phyloP scores from a whole-genome alignment of 495 filamentous ascomycete genomes.

The Staphylotrichum longicolle region DNA sequence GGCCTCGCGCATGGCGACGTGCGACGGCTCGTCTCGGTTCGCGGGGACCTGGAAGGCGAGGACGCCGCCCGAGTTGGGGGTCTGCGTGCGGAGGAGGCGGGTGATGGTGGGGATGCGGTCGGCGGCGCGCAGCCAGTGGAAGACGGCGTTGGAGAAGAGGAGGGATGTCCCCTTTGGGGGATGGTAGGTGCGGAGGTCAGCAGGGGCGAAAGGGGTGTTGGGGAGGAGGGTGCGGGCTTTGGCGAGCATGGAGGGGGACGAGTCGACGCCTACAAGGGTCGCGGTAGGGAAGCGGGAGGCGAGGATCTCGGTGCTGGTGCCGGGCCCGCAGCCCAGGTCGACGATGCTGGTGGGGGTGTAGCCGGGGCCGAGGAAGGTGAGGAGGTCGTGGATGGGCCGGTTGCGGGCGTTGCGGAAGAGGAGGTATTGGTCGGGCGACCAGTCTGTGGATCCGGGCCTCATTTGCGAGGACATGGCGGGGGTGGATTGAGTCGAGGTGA shows the following conservation, averaged over 20 bases:
- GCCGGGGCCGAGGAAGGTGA: constrained; percentile 15
- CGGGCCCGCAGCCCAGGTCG: constrained; percentile 58
- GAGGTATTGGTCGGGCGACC: constrained; percentile 22
- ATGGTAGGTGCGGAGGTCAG: constrained; percentile 41
- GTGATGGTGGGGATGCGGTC: constrained; percentile 45
- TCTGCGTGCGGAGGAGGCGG: constrained; percentile 39
- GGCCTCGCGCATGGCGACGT: constrained; percentile 47
- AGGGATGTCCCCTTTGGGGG: constrained; percentile 41
- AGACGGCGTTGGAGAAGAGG: constrained; percentile 55
- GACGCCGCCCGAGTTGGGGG: constrained; percentile 39
- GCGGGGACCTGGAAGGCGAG: constrained; percentile 57
- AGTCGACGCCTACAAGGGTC: constrained; percentile 51
- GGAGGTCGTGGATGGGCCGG: constrained; percentile 21
- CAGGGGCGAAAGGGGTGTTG: constrained; percentile 37
- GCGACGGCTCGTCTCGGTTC: constrained; percentile 49
- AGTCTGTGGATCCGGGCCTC: constrained; percentile 22
- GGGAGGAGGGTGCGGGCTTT: constrained; percentile 42
- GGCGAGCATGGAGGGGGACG: constrained; percentile 52
- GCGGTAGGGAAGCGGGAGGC: constrained; percentile 46
- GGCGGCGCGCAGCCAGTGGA: constrained; percentile 51
- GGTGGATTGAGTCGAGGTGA: too few relatives aligned
- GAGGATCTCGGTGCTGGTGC: constrained; percentile 51
- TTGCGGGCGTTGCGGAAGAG: constrained; percentile 18
- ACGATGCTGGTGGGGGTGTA: constrained; percentile 40
- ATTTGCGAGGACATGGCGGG: too few relatives aligned